Evolutionary conservation across 768 basidiomycete species (phyloP).

Genomic region (Suillus lakei): DNA sequence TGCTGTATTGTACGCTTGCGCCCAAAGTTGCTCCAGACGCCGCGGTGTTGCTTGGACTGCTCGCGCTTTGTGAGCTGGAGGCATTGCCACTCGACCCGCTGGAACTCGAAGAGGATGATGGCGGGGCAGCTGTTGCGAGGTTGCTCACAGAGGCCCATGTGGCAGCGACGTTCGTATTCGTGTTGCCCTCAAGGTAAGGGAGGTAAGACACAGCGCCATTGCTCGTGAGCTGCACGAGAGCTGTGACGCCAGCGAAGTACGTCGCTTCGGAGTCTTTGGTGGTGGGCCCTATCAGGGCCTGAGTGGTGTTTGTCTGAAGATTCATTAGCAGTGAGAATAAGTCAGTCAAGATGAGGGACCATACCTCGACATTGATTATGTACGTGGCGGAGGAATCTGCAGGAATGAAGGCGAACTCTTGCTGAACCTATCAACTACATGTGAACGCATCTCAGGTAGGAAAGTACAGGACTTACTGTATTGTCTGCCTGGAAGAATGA

Average conservation of each 20-base stretch:
- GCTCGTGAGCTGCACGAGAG: constrained; percentile 72
- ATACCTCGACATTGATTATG: constrained; percentile 71
- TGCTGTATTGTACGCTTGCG: not conserved
- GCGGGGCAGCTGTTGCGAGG: constrained; percentile 50
- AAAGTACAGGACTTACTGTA: constrained; percentile 45
- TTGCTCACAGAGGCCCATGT: constrained; percentile 53
- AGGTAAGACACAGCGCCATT: constrained; percentile 64
- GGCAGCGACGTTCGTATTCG: constrained; percentile 47
- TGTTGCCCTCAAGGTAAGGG: constrained; percentile 54
- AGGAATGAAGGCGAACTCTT: constrained; percentile 80
- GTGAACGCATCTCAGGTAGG: not conserved
- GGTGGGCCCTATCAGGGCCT: constrained; percentile 60
- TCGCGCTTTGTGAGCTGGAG: constrained; percentile 22
- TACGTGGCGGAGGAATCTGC: constrained; percentile 75
- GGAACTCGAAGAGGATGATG: constrained; percentile 24
- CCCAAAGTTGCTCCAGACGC: constrained; percentile 9
- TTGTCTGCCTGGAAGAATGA: constrained; percentile 62
- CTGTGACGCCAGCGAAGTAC: constrained; percentile 64
- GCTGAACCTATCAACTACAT: constrained; percentile 52
- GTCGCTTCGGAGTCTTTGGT: constrained; percentile 61
- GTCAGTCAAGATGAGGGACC: constrained; percentile 1
- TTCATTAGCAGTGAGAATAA: not conserved
- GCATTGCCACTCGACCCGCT: constrained; percentile 16
- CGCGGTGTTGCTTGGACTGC: constrained; percentile 17
- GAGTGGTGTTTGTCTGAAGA: constrained; percentile 64